phyloP scores from a whole-genome alignment of 768 basidiomycete species.

The Serendipita indica region DNA sequence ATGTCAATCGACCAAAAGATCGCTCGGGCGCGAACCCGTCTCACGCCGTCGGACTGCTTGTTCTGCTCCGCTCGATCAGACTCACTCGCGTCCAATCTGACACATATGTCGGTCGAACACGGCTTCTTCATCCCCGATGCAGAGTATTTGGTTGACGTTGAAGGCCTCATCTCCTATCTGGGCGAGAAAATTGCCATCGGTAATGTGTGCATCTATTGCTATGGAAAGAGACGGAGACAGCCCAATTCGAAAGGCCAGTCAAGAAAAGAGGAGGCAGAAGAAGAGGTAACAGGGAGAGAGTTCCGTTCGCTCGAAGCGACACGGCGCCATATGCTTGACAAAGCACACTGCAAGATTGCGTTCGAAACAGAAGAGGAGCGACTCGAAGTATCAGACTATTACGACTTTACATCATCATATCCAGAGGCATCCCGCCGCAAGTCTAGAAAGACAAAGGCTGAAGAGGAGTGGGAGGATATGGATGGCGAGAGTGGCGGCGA shows the following conservation, averaged over 20 bases:
- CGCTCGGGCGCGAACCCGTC: constrained; percentile 48
- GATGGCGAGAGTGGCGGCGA: constrained; percentile 22
- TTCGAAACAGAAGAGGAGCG: constrained; percentile 70
- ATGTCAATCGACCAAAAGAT: constrained; percentile 60
- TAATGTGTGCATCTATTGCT: constrained; percentile 87
- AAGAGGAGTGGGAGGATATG: constrained; percentile 18
- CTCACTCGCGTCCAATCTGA: constrained; percentile 48
- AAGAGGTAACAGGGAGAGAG: constrained; percentile 36
- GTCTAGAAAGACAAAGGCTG: constrained; percentile 19
- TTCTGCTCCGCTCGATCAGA: constrained; percentile 53
- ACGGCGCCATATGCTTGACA: constrained; percentile 90
- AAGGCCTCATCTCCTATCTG: constrained; percentile 71
- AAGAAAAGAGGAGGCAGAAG: constrained; percentile 2
- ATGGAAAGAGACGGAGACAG: constrained; percentile 30
- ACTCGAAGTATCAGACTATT: constrained; percentile 81
- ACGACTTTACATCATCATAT: constrained; percentile 79
- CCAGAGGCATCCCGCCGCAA: constrained; percentile 31
- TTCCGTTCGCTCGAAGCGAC: constrained; percentile 78
- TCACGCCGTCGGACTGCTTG: constrained; percentile 58
- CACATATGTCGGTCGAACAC: constrained; percentile 77
- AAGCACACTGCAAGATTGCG: constrained; percentile 90
- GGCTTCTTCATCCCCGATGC: constrained; percentile 95
- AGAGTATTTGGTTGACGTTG: constrained; percentile 71
- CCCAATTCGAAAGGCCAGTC: background rate
- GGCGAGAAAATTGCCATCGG: constrained; percentile 90